These are phyloP conservation scores for Aulographum hederae DNA, from an alignment of 2,329 filamentous ascomycete genomes.

Conservation along the genomic window DNA sequence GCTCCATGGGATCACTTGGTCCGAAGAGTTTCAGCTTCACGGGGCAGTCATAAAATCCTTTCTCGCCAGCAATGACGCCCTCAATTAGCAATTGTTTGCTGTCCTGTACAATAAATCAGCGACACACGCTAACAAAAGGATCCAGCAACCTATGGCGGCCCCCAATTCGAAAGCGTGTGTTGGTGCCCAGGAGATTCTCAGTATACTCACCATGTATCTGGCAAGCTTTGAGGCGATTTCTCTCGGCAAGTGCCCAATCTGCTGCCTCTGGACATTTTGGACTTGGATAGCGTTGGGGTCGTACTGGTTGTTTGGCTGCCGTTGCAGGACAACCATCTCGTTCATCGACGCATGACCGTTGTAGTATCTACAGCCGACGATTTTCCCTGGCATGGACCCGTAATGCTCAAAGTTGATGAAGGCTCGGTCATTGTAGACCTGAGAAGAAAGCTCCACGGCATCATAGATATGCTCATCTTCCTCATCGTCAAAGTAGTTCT, in stretches of 20 bases:
- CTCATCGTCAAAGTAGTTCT: no score
- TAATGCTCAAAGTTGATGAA: constrained; percentile 7
- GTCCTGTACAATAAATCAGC: no score
- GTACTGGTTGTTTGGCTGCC: constrained; percentile 52
- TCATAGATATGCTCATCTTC: no score
- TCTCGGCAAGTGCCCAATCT: constrained; percentile 65
- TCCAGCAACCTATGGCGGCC: no score
- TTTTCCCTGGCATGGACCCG: constrained; percentile 30
- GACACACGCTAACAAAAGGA: no score
- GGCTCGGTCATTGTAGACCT: background rate
- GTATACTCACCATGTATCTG: constrained; percentile 51
- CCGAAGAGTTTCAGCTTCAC: constrained; percentile 53
- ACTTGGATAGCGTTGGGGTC: constrained; percentile 64
- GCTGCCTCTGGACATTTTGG: constrained; percentile 53
- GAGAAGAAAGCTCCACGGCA: background rate
- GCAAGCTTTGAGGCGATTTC: constrained; percentile 52
- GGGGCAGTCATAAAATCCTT: constrained; percentile 53
- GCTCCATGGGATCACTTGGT: constrained; percentile 34
- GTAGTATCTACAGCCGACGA: constrained; percentile 46
- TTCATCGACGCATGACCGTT: constrained; percentile 40
- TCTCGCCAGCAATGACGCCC: constrained; percentile 47
- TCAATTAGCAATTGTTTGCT: constrained; percentile 30
- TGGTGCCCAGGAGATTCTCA: no score
- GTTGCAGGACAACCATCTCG: constrained; percentile 41
- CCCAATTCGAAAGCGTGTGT: no score